Base-by-base conservation (phyloP, 2,329 filamentous ascomycete species). In the Seiridium cupressi region DNA sequence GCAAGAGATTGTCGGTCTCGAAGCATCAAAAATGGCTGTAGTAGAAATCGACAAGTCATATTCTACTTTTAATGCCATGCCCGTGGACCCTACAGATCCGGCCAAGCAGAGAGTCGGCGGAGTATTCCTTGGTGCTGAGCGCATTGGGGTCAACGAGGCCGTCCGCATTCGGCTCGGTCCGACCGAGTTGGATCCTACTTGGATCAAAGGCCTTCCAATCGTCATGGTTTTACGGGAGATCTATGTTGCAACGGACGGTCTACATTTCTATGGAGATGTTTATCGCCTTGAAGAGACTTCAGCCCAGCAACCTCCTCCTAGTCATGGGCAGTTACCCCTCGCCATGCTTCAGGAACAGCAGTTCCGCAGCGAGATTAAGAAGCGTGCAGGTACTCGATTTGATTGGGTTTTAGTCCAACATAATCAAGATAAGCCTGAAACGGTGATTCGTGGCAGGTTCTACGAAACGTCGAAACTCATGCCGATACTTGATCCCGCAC, bases 401-500 rank as follows among this genome's bases (percentile, higher is more conserved):
- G 67, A 69, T 44, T 79, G 76, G 76, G 60, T 68, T 10, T 63
- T 63, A 1, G 51, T 72, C 1, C 63, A 68, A 51, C 59, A 59
- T 34, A 66, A 69, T 44, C 66, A 67, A 36, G 62, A 66, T 5
- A 72, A 73, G 54, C 59, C 56, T 38, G 83, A 85, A 65, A 67
- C 69, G 11, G 74, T 76, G 31, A 76, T 86, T 55, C 76, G 77
- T 60, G 84, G 84, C 55, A 76, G 84, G n/a, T 86, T 86, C 72
- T 86, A 87, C 72, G 80, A 84, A 13, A 81, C 81, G n/a, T 72
- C 79, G 60, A 76, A 78, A 60, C 74, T 87, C 42, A 80, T 84
- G 70, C 77, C 77, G 13, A 77, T 85, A 58, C 72, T 85, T 57
- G 75, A 81, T 46, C 73, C 74, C 8, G 68, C 66, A 1, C 70